Conservation (phyloP, 2,329 filamentous ascomycete species). For the Cladosporium sp. region DNA sequence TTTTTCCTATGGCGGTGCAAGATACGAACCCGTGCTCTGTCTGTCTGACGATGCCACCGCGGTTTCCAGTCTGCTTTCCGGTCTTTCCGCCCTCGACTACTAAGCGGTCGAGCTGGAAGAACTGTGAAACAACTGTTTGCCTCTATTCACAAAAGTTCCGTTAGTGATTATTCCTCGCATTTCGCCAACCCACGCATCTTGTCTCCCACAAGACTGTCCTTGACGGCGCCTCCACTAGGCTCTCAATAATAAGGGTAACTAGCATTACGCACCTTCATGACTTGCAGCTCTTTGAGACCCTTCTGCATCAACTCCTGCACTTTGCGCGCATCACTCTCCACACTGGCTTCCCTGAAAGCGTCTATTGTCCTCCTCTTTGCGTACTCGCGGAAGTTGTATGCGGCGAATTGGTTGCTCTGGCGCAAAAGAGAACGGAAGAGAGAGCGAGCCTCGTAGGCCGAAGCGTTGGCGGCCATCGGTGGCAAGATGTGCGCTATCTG, state of each 20-base stretch:
- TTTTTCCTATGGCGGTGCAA: background rate
- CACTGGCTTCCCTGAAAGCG: slow-evolving; percentile 77
- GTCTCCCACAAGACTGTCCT: background rate
- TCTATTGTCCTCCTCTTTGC: slow-evolving; percentile 85
- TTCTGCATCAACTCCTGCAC: slow-evolving; percentile 88
- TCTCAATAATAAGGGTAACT: background rate
- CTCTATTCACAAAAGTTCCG: slow-evolving; percentile 55
- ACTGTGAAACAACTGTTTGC: slow-evolving; percentile 91
- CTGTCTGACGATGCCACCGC: slow-evolving; percentile 66
- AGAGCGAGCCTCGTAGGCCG: slow-evolving; percentile 27
- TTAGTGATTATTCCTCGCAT: slow-evolving; percentile 32
- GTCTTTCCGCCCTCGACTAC: slow-evolving; percentile 86
- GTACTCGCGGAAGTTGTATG: slow-evolving; percentile 98
- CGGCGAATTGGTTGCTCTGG: slow-evolving; percentile 78
- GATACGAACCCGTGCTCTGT: slow-evolving; percentile 70
- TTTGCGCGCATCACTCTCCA: slow-evolving; percentile 66
- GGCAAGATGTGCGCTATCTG: background rate
- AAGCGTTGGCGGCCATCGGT: slow-evolving; percentile 1
- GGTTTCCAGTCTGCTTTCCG: slow-evolving; percentile 66
- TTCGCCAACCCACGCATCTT: background rate
- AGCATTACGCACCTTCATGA: slow-evolving; percentile 70
- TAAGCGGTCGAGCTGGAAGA: slow-evolving; percentile 85
- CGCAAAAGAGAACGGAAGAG: slow-evolving; percentile 83
- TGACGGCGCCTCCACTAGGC: background rate
- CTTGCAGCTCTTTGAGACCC: slow-evolving; percentile 78